These are phyloP conservation scores for Exophiala lecanii-corni DNA, from an alignment of 2,329 filamentous ascomycete species.

Conservation along the genomic window DNA sequence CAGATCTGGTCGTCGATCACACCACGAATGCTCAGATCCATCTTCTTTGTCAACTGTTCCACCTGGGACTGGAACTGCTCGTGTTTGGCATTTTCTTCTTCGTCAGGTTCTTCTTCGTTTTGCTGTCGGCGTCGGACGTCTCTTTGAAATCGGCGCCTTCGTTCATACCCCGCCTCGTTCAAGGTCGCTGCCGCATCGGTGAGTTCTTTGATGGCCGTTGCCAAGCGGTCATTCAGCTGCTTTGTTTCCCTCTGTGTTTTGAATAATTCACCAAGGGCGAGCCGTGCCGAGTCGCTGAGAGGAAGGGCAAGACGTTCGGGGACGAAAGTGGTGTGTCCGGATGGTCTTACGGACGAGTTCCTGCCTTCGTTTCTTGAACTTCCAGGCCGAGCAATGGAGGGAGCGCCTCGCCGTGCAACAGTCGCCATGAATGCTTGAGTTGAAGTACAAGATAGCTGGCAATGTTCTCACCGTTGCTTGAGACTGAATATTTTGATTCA, in stretches of 20 bases:
- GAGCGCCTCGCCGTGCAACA: background rate
- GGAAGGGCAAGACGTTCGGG: constrained; percentile 14
- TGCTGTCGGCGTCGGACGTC: constrained; percentile 2
- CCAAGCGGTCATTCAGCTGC: constrained; percentile 11
- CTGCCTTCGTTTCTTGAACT: too few relatives aligned
- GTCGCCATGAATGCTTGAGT: background rate
- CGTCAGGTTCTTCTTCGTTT: constrained; percentile 4
- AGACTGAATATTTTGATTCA: too few relatives aligned
- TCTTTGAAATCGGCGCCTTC: constrained; percentile 4
- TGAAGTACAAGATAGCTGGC: too few relatives aligned
- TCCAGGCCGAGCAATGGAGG: background rate
- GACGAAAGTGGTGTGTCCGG: constrained; percentile 9
- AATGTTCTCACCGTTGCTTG: too few relatives aligned
- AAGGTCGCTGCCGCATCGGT: constrained; percentile 12
- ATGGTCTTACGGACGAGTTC: background rate
- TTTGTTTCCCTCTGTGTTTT: constrained; percentile 6
- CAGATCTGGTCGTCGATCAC: constrained; percentile 54
- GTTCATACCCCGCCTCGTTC: constrained; percentile 13
- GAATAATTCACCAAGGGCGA: constrained; percentile 8
- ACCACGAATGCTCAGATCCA: constrained; percentile 55
- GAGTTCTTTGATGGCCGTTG: constrained; percentile 11
- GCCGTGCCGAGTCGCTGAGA: constrained; percentile 14
- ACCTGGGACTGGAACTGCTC: constrained; percentile 41
- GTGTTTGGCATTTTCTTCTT: constrained; percentile 4
- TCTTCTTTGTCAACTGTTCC: constrained; percentile 46